These are phyloP conservation scores for Kodamaea sagamina DNA, from an alignment of 805 yeast species.

Conservation along the genomic window DNA sequence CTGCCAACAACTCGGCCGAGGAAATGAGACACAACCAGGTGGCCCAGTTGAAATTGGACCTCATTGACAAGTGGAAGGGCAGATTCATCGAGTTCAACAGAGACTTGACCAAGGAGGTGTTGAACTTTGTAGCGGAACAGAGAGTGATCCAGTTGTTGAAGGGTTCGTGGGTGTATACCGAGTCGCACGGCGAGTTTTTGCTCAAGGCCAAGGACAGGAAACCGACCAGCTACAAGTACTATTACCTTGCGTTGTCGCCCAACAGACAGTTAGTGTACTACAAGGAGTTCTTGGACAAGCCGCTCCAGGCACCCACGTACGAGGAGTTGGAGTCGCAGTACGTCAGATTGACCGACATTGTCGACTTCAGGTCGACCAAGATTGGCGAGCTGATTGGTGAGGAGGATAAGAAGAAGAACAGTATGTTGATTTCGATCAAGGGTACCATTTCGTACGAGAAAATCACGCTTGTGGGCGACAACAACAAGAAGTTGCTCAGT, in stretches of 20 bases:
- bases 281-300: slow-evolving; percentile 56
- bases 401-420: slow-evolving; percentile 44
- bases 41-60: slow-evolving; percentile 36
- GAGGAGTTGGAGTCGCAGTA: slow-evolving; percentile 56
- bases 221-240: slow-evolving; percentile 37
- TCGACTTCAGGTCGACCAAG: slow-evolving; percentile 51
- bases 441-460: slow-evolving; percentile 61
- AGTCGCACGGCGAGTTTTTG: slow-evolving; percentile 46
- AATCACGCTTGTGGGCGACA: slow-evolving; percentile 50
- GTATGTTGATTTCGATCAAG: slow-evolving; percentile 52
- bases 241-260: slow-evolving; percentile 65
- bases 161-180: slow-evolving; percentile 81
- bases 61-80: slow-evolving; percentile 45
- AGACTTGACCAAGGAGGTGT: slow-evolving; percentile 55
- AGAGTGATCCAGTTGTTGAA: slow-evolving; percentile 67
- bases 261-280: slow-evolving; percentile 61
- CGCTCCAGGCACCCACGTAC: slow-evolving; percentile 52
- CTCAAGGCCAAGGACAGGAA: slow-evolving; percentile 26
- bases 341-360: slow-evolving; percentile 54
- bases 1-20: slow-evolving; percentile 45
- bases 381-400: slow-evolving; percentile 45
- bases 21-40: slow-evolving; percentile 60
- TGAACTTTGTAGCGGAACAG: slow-evolving; percentile 74
- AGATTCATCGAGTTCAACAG: slow-evolving; percentile 51
- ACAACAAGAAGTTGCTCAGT: slow-evolving; percentile 46